These are phyloP conservation scores for Ceratobasidium sp. DNA, from an alignment of 1,284 basidiomycete genomes.

Conservation along the genomic window DNA sequence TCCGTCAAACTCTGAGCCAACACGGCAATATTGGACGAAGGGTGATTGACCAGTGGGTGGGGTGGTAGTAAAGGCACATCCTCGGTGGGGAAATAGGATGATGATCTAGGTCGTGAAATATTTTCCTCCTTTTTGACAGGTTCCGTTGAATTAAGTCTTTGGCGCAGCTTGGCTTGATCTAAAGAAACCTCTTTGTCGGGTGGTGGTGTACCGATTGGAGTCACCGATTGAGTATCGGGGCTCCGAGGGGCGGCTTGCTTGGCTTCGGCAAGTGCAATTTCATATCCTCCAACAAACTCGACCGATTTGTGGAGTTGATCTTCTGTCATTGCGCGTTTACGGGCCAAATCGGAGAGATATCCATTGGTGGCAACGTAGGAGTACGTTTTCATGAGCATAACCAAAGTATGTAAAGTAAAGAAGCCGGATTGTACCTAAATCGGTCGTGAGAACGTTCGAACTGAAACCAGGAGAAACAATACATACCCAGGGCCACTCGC, in stretches of 20 bases:
- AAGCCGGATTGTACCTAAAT: conserved; percentile 95
- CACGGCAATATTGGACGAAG: conserved; percentile 67
- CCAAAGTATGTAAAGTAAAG: conserved; percentile 86
- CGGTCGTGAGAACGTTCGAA: conserved; percentile 75
- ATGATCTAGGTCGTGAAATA: conserved; percentile 2
- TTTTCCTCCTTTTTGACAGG: conserved; percentile 18
- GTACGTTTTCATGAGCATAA: conserved; percentile 97
- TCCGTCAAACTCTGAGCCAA: conserved; percentile 80
- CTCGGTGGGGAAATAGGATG: conserved; percentile 37
- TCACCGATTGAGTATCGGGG: conserved; percentile 23
- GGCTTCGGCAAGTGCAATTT: conserved; percentile 49
- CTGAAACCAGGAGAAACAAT: neutral
- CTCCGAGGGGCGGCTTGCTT: neutral
- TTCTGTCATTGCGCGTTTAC: conserved; percentile 46
- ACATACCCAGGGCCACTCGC: conserved; percentile 47
- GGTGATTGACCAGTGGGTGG: conserved; percentile 75
- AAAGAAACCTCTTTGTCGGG: conserved; percentile 2
- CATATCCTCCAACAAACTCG: conserved; percentile 48
- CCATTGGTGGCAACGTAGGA: conserved; percentile 93
- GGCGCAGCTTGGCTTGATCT: conserved; percentile 1
- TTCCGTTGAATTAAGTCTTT: conserved; percentile 33
- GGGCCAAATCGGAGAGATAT: conserved; percentile 67
- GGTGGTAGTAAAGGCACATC: conserved; percentile 44
- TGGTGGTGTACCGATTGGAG: conserved; percentile 20
- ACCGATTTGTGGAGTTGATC: conserved; percentile 47